A percentile compares a stretch with the other conserved stretches of the same genome.
phyloP scores from a whole-genome alignment of 257 asterid genomes.

The Scutellaria minor region DNA sequence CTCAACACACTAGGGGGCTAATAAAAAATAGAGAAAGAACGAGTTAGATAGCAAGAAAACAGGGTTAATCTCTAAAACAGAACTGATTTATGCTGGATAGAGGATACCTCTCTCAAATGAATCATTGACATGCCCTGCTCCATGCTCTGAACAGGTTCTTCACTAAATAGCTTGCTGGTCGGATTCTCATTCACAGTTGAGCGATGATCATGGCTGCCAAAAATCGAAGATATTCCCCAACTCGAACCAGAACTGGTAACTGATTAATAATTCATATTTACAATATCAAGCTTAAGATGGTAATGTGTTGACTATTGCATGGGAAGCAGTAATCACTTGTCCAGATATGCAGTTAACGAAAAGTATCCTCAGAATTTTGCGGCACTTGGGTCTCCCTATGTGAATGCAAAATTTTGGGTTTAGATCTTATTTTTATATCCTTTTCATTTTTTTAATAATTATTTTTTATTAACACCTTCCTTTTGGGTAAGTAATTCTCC shows the following conservation, averaged over 20 bases:
- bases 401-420: slow-evolving; percentile 4
- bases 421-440: slow-evolving; percentile 1
- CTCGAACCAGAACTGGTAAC: slow-evolving; percentile 63
- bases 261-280: slow-evolving; percentile 35
- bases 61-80: neutral
- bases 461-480: neutral
- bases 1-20: slow-evolving; percentile 62
- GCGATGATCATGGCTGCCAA: slow-evolving; percentile 71
- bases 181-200: slow-evolving; percentile 60
- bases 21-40: slow-evolving; percentile 25
- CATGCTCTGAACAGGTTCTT: slow-evolving; percentile 66
- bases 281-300: slow-evolving; percentile 26
- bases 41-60: slow-evolving; percentile 26
- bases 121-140: slow-evolving; percentile 78
- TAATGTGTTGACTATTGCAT: neutral
- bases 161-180: slow-evolving; percentile 57
- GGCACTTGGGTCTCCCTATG: neutral
- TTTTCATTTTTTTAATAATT: slow-evolving; percentile 7
- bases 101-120: slow-evolving; percentile 83
- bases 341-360: neutral
- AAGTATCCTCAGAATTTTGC: neutral
- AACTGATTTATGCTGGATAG: slow-evolving; percentile 14
- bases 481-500: neutral
- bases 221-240: slow-evolving; percentile 97
- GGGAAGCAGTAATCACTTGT: neutral